Base-by-base conservation (phyloP, 306 rosid genomes). In the Sphenostylis stenocarpa region DNA sequence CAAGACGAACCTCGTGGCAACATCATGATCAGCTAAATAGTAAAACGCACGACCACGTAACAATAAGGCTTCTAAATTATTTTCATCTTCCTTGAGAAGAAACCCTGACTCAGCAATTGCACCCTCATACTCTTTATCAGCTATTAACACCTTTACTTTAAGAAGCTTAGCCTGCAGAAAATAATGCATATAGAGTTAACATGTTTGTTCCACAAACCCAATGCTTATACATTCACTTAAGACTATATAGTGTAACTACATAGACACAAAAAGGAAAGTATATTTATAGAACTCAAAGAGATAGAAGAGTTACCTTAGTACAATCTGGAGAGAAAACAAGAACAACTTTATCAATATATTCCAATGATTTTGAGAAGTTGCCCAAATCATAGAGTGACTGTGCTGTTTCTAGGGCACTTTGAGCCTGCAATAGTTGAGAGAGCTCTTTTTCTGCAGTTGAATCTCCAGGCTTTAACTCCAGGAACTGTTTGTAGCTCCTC, bases 21-120 rank as follows among this genome's bases (percentile, higher is more conserved):
- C 92, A 82, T 96, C 98, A 78, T 96, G 97, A 88, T 96, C 99
- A 80, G 94, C 97, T 84, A 96, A 86, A 85, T 96, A 96, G 86
- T 96, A 96, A 88, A 89, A 96, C 67, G 93, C 99, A 77, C 89
- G 91, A 7, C 99, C 99, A 48, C 99, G 98, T 44, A 93, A 82
- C 83, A 96, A 80, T 69, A 96, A 85, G 16, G 96, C 97, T 48
- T 92, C 96, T 66, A 96, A 73, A 86, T 96, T 87, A 85, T 82
- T 89, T 66, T 96, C 99, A 72, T 96, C 90, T 86, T 95, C 98
- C 85, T 91, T 96, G 38, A 96, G 98, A 70, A 96, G 83, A 86
- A 72, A 84, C 47, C 91, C 96, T 67, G 96, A 85, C 80, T 89
- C 94, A 2, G 96, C 81, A 76, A 96, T 93, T 58, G 92, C 94